Evolutionary conservation across 768 basidiomycete species (phyloP).

Genomic region (Sarcomyxa edulis): DNA sequence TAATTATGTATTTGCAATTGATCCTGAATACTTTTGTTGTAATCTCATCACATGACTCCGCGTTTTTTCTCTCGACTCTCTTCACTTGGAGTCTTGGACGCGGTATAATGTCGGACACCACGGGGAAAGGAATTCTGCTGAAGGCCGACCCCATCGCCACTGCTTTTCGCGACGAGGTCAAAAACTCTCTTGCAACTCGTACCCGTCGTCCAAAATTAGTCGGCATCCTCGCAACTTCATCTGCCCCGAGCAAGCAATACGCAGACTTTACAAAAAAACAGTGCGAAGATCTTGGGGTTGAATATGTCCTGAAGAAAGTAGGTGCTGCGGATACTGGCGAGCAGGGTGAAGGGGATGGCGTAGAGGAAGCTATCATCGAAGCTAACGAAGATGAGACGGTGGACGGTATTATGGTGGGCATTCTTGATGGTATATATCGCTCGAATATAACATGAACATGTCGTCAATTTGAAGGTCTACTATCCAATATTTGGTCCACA

Average conservation of each 20-base stretch:
- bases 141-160: conserved; percentile 75
- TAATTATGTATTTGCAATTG: too few species aligned
- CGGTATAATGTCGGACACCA: not conserved
- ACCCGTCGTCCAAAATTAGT: conserved; percentile 66
- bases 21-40: too few species aligned
- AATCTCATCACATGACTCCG: too few species aligned
- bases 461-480: conserved; percentile 60
- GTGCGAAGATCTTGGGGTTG: conserved; percentile 83
- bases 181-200: conserved; percentile 30
- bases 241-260: conserved; percentile 75
- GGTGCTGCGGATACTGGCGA: conserved; percentile 52
- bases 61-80: too few species aligned
- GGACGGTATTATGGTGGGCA: conserved; percentile 94
- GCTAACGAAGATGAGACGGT: conserved; percentile 85
- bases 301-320: conserved; percentile 73
- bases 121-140: conserved; percentile 69
- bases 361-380: conserved; percentile 93
- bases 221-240: conserved; percentile 85
- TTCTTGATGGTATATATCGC: conserved; percentile 6
- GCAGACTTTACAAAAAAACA: conserved; percentile 90
- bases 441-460: conserved; percentile 84
- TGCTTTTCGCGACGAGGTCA: conserved; percentile 68
- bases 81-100: too few species aligned
- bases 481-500: conserved; percentile 92
- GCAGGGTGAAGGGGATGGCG: conserved; percentile 76